phyloP scores from a whole-genome alignment of 176 grass and related monocot species.

The Panicum miliaceum region DNA sequence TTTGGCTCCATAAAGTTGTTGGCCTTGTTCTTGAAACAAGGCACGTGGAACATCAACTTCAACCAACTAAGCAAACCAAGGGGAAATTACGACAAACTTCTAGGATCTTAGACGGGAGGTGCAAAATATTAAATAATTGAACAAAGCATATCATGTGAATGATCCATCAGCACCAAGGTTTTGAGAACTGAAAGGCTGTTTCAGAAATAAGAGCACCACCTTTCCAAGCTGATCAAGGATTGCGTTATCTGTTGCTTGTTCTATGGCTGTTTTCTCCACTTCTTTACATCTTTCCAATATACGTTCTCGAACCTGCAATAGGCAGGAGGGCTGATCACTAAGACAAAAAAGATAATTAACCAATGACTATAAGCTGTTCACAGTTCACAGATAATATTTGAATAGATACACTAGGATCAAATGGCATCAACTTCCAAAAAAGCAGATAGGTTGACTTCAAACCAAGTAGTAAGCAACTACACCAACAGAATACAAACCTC shows the following conservation, averaged over 20 bases:
- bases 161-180: not conserved
- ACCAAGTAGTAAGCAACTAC: conserved; percentile 7
- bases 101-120: conserved; percentile 2
- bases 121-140: conserved; percentile 16
- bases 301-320: conserved; percentile 66
- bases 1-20: conserved; percentile 91
- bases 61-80: conserved; percentile 73
- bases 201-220: conserved; percentile 48
- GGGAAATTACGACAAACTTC: conserved; percentile 23
- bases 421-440: not conserved
- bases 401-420: not conserved
- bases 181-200: conserved; percentile 33
- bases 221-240: conserved; percentile 88
- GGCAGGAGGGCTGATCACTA: conserved; percentile 7
- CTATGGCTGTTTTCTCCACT: conserved; percentile 93
- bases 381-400: conserved; percentile 24
- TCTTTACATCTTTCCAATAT: conserved; percentile 91
- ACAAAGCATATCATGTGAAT: conserved; percentile 13
- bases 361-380: not conserved
- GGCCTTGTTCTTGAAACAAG: conserved; percentile 96
- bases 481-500: conserved; percentile 58
- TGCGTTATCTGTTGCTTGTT: conserved; percentile 97
- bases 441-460: not conserved
- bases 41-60: conserved; percentile 90
- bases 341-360: conserved; percentile 2